phyloP scores from a whole-genome alignment of 2,329 filamentous ascomycete species.

The Calonectria pauciramosa region DNA sequence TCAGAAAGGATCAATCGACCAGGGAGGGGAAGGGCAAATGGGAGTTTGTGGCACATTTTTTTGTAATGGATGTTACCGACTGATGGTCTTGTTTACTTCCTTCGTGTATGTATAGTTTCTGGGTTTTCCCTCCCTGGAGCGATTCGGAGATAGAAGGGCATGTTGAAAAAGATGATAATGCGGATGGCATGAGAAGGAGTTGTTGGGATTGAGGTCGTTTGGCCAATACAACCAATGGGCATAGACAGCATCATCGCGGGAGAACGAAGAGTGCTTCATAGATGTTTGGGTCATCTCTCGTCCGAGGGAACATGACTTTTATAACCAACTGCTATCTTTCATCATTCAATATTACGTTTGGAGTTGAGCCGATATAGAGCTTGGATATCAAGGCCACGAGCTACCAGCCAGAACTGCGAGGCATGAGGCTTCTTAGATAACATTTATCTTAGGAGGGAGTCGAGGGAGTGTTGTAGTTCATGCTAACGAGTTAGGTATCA shows the following conservation, averaged over 20 bases:
- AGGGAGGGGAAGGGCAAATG: slow-evolving; percentile 21
- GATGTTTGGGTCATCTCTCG: not conserved
- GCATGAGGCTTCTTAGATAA: not conserved
- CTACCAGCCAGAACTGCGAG: not conserved
- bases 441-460: not conserved
- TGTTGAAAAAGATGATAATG: slow-evolving; percentile 21
- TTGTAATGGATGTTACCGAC: slow-evolving; percentile 42
- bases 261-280: not conserved
- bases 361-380: not conserved
- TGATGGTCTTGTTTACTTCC: slow-evolving; percentile 34
- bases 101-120: slow-evolving; percentile 41
- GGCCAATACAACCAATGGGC: not conserved
- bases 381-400: not conserved
- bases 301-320: not conserved
- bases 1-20: slow-evolving; percentile 14
- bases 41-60: slow-evolving; percentile 36
- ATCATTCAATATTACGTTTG: not conserved
- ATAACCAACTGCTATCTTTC: not conserved
- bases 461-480: not conserved
- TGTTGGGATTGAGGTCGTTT: not conserved
- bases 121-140: slow-evolving; percentile 33
- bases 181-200: slow-evolving; percentile 2
- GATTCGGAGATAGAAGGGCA: slow-evolving; percentile 23
- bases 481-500: not conserved
- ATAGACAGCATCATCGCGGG: slow-evolving; percentile 10